Evolutionary conservation across 208 protist genomes (phyloP), one percentile per base, ranked within the genome.

Genomic region (Acanthamoeba quina): DNA sequence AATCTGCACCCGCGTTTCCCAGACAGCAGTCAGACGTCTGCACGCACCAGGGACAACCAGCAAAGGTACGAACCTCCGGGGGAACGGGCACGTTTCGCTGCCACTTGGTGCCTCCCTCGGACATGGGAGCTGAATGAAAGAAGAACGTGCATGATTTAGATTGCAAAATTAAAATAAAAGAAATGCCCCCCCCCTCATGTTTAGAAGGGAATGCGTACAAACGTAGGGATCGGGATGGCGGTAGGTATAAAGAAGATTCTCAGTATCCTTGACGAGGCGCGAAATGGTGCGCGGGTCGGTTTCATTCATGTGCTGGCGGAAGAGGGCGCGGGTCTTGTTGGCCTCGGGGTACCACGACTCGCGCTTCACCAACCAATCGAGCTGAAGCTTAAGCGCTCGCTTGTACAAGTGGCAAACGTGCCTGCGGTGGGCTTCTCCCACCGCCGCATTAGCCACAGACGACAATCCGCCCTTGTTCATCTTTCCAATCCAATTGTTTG

Each of bases 301-400:
- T 41, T 90, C 82, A 64, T 90, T 54, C 82, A 90, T 90, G 82
- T 90, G 47, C 82, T 90, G 41, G 7, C 82, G 82, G 54, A 90
- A 90, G 44, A 64, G 49, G 44, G 41, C 56, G 19, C 82, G n/a
- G 24, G 54, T 90, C 41, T 66, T 54, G 82, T 54, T 64, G 54
- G 82, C 82, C 49, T 64, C 54, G 7, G 13, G 24, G 47, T 90
- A 90, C 82, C 82, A 90, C 24, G 11, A 3, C 34, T 90, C 82
- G 17, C 82, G 47, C 24, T 47, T 47, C 5, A 90, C 82, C 15
- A 66, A 5, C 82, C 82, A 90, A 34, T 90, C 54, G 17, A 90
- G 54, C 49, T 64, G 41, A 7, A 90, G n/a, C 26, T 66, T 64
- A 21, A 90, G 54, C 13, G 49, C 54, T 10, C 82, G 41, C 24